Conservation (phyloP, 2,329 filamentous ascomycete species). For the Chrysoporthe austroafricana region DNA sequence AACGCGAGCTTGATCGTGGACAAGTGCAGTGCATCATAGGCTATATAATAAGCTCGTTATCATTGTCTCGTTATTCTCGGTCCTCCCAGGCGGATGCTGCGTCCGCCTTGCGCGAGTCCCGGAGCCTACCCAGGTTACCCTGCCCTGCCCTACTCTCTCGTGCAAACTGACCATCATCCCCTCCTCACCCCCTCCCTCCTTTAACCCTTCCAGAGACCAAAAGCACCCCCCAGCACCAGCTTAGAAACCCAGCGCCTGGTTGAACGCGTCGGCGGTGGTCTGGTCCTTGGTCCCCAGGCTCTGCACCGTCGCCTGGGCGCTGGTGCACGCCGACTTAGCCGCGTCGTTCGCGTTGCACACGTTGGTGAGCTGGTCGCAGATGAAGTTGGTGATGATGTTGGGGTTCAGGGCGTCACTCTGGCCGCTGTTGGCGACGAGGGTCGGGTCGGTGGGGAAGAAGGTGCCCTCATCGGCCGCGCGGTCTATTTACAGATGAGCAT, state of each 20-base stretch:
- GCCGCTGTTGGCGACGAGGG: slow-evolving; percentile 23
- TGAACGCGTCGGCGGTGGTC: slow-evolving; percentile 54
- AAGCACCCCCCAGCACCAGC: background rate
- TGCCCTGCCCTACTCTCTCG: background rate
- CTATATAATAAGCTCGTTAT: background rate
- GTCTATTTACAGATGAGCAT: background rate
- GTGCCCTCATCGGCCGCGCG: slow-evolving; percentile 21
- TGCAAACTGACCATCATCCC: background rate
- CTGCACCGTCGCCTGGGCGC: slow-evolving; percentile 53
- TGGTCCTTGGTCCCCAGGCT: slow-evolving; percentile 53
- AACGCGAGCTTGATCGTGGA: slow-evolving; percentile 46
- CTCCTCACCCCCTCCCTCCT: background rate
- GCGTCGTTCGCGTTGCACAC: slow-evolving; percentile 62
- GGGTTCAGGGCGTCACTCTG: slow-evolving; percentile 63
- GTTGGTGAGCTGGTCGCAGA: slow-evolving; percentile 64
- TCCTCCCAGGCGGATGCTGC: background rate
- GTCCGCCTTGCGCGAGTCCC: background rate
- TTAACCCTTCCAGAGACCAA: background rate
- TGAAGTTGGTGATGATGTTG: slow-evolving; percentile 66
- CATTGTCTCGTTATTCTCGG: background rate
- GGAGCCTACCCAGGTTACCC: background rate
- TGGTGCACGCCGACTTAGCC: slow-evolving; percentile 51
- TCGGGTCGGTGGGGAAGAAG: slow-evolving; percentile 25
- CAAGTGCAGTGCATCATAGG: slow-evolving; percentile 23
- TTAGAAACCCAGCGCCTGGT: slow-evolving; percentile 45